phyloP scores from a whole-genome alignment of 768 basidiomycete species.

The Termitomyces sp. region DNA sequence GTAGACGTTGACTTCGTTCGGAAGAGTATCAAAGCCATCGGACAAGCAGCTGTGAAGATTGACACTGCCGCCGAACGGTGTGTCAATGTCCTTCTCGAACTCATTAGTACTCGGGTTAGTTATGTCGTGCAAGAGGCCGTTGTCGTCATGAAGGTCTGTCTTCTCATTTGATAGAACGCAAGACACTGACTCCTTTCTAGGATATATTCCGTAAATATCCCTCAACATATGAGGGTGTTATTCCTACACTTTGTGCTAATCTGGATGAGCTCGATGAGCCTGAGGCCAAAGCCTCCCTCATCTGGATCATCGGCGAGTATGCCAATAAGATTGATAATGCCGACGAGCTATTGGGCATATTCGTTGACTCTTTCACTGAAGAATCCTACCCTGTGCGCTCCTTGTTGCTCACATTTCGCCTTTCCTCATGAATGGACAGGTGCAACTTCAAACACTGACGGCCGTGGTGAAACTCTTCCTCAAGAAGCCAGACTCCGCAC shows the following conservation, averaged over 20 bases:
- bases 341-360: constrained; percentile 83
- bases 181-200: constrained; percentile 31
- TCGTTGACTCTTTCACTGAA: constrained; percentile 90
- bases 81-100: constrained; percentile 87
- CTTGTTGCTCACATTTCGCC: background rate
- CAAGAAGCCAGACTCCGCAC: constrained; percentile 90
- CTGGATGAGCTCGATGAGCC: constrained; percentile 97
- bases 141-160: constrained; percentile 90
- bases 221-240: constrained; percentile 92
- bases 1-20: constrained; percentile 98
- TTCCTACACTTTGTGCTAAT: constrained; percentile 90
- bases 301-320: constrained; percentile 99
- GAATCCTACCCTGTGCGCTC: constrained; percentile 80
- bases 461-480: constrained; percentile 97
- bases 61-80: constrained; percentile 91
- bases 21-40: constrained; percentile 92
- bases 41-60: constrained; percentile 94
- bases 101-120: constrained; percentile 90
- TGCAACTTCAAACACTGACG: constrained; percentile 80
- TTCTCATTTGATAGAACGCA: background rate
- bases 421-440: constrained; percentile 27
- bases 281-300: constrained; percentile 94
- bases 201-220: constrained; percentile 99
- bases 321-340: constrained; percentile 97
- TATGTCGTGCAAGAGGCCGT: constrained; percentile 99